Percentiles rank a stretch among this genome's conserved stretches.
These are phyloP conservation scores for Cyanodermella asteris DNA, from an alignment of 2,329 filamentous ascomycete genomes.

Conservation along the genomic window DNA sequence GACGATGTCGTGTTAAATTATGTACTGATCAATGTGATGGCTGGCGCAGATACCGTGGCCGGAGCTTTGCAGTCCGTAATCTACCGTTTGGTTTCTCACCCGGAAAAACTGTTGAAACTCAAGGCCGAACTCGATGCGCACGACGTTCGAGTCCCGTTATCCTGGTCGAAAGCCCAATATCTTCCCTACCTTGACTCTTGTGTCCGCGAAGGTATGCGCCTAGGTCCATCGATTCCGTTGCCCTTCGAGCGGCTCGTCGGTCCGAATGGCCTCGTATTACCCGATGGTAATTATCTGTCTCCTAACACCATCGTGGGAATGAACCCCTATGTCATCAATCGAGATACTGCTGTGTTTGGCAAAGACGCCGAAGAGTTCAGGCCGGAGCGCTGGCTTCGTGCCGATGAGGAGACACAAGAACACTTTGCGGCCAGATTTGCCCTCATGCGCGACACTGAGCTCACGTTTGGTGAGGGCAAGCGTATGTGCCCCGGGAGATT, in stretches of 20 bases:
- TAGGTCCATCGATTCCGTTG: too few relatives aligned
- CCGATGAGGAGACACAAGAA: too few relatives aligned
- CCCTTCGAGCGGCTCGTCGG: too few relatives aligned
- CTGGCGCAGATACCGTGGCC: slow-evolving; percentile 15
- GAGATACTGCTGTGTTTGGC: slow-evolving; percentile 26
- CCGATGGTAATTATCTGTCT: too few relatives aligned
- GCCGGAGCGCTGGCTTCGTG: slow-evolving; percentile 32
- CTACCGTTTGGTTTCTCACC: slow-evolving; percentile 17
- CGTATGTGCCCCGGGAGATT: too few relatives aligned
- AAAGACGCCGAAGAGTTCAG: slow-evolving; percentile 25
- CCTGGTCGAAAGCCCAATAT: slow-evolving; percentile 3
- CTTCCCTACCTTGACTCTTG: too few relatives aligned
- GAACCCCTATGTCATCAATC: slow-evolving; percentile 28
- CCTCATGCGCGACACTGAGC: too few relatives aligned
- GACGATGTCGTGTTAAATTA: too few relatives aligned
- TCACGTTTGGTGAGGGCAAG: too few relatives aligned
- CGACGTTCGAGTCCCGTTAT: slow-evolving; percentile 8
- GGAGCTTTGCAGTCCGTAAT: slow-evolving; percentile 19
- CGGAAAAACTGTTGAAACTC: slow-evolving; percentile 14
- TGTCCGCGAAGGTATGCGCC: too few relatives aligned
- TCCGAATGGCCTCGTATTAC: too few relatives aligned
- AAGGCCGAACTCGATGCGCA: slow-evolving; percentile 18
- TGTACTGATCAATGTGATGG: slow-evolving; percentile 5
- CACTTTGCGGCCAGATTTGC: too few relatives aligned
- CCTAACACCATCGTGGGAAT: slow-evolving; percentile 24